These are phyloP conservation scores for Candida boleticola DNA, from an alignment of 805 yeast genomes.

Conservation along the genomic window DNA sequence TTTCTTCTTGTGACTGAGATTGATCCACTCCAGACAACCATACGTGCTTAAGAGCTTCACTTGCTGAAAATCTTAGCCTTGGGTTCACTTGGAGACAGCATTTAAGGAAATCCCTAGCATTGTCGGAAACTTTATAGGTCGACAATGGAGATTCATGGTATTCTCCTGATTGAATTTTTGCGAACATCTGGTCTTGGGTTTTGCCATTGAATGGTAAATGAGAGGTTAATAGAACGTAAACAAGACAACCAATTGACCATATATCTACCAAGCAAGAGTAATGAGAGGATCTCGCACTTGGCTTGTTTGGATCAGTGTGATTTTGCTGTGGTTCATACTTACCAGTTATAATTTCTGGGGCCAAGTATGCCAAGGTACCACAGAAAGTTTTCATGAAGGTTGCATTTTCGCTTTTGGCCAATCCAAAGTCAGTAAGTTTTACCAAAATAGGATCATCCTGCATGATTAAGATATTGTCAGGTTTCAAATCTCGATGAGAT, in stretches of 20 bases:
- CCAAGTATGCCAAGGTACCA: conserved; percentile 95
- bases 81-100: conserved; percentile 78
- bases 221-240: conserved; percentile 87
- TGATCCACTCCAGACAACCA: conserved; percentile 59
- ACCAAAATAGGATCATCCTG: conserved; percentile 87
- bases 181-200: conserved; percentile 82
- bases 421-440: conserved; percentile 95
- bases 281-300: conserved; percentile 16
- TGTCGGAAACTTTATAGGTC: conserved; percentile 60
- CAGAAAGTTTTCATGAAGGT: conserved; percentile 94
- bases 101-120: conserved; percentile 71
- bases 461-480: conserved; percentile 89
- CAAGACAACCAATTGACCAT: conserved; percentile 96
- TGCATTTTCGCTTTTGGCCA: conserved; percentile 86
- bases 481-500: conserved; percentile 95
- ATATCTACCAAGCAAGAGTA: conserved; percentile 91
- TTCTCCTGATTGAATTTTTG: conserved; percentile 71
- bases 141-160: conserved; percentile 76
- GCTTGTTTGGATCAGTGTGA: conserved; percentile 12
- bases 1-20: conserved; percentile 13
- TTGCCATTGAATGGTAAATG: conserved; percentile 94
- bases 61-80: conserved; percentile 65
- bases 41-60: conserved; percentile 70
- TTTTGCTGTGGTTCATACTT: conserved; percentile 42
- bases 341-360: conserved; percentile 83